A percentile compares a stretch with the other conserved stretches of the same genome.
phyloP scores from a whole-genome alignment of 2,329 filamentous ascomycete genomes.

The Botrytis galanthina region DNA sequence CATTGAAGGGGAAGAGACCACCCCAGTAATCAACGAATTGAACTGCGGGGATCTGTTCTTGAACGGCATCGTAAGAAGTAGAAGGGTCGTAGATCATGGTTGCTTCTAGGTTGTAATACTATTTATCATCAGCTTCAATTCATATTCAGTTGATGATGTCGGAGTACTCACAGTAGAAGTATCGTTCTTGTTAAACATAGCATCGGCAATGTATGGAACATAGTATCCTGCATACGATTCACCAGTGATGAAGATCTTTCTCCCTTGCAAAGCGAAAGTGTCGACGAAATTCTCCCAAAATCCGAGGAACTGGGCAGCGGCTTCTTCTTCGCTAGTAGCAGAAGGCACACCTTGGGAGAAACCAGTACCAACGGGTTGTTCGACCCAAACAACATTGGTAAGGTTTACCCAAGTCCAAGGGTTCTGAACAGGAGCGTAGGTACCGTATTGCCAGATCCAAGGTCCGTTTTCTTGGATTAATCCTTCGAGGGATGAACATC shows the following conservation, averaged over 20 bases:
- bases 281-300: constrained; percentile 79
- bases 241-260: constrained; percentile 71
- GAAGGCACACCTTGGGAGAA: constrained; percentile 47
- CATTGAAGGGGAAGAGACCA: constrained; percentile 62
- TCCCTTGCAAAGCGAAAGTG: constrained; percentile 64
- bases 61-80: constrained; percentile 51
- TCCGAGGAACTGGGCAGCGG: constrained; percentile 69
- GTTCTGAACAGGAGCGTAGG: constrained; percentile 44
- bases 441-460: constrained; percentile 69
- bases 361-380: constrained; percentile 37
- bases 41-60: constrained; percentile 49
- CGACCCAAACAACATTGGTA: constrained; percentile 37
- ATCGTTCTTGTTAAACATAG: constrained; percentile 64
- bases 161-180: constrained; percentile 28
- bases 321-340: constrained; percentile 64
- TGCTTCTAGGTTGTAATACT: constrained; percentile 65
- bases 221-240: constrained; percentile 69
- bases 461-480: constrained; percentile 77
- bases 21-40: constrained; percentile 61
- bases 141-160: no score
- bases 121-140: constrained; percentile 39
- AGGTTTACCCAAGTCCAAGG: constrained; percentile 36
- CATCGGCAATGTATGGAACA: constrained; percentile 69
- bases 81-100: constrained; percentile 73
- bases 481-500: constrained; percentile 62